Conservation (phyloP, 305 asterid genomes). For the Fraxinus baroniana region DNA sequence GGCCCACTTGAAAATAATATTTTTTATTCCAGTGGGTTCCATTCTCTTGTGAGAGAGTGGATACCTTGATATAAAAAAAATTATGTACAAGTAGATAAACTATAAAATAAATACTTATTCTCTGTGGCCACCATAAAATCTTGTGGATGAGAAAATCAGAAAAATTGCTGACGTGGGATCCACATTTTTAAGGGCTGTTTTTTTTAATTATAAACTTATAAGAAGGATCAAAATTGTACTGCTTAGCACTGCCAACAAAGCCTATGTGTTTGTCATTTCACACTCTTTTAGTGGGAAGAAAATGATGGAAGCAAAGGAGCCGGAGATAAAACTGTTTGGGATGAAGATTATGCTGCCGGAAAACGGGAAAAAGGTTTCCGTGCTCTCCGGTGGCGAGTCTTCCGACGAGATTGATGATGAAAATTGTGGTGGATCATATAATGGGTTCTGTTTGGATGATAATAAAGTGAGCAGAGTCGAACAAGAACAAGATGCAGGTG, state of each 20-base stretch:
- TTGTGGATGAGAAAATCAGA: slow-evolving; percentile 47
- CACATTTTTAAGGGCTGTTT: neutral
- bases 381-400: neutral
- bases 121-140: slow-evolving; percentile 29
- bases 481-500: slow-evolving; percentile 6
- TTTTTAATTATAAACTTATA: slow-evolving; percentile 10
- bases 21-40: too few species aligned
- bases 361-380: slow-evolving; percentile 8
- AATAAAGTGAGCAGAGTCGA: slow-evolving; percentile 14
- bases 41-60: too few species aligned
- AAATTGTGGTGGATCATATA: slow-evolving; percentile 24
- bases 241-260: slow-evolving; percentile 35
- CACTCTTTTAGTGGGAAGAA: neutral
- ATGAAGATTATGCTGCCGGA: slow-evolving; percentile 41
- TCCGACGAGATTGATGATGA: slow-evolving; percentile 15
- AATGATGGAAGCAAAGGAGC: slow-evolving; percentile 34
- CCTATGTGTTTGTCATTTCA: slow-evolving; percentile 6
- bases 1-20: too few species aligned
- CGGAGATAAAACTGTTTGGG: slow-evolving; percentile 46
- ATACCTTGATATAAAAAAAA: too few species aligned
- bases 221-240: slow-evolving; percentile 35
- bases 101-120: neutral
- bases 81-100: too few species aligned
- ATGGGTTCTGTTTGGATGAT: slow-evolving; percentile 18
- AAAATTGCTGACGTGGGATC: slow-evolving; percentile 38